Evolutionary conservation across 2,329 filamentous ascomycete species (phyloP), one percentile per base, ranked within the genome.

Genomic region (Exophiala oligosperma): DNA sequence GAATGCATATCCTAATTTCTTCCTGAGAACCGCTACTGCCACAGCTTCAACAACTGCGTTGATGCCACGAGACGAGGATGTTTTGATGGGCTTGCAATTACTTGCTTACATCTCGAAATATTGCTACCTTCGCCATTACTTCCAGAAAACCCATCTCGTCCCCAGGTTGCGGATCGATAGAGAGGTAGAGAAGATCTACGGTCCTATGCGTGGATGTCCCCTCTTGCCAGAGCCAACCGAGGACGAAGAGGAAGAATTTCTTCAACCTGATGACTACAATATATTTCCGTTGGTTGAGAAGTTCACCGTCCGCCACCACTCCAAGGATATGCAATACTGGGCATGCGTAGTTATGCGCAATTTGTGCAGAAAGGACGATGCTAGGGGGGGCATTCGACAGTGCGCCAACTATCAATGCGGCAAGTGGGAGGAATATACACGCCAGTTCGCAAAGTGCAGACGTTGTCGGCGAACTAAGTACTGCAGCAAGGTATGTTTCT

Each of bases 271-370:
- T 70, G 91, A 97, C 73, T 93, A 96, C 76, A 99, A 99, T 75
- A 96, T 99, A 65, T 99, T 99, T 76, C 94, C 94, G 2, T 80
- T 99, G 37, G 94, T 99, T 49, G 94, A 99, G 75, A 97, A 97
- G 74, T 99, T 97, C 72, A 99, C 94, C 3, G 91, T 97, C 29
- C 87, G 94, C 64, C 92, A 97, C 71, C 91, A 97, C 75, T 92
- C 90, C 64, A 90, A 91, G 59, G 92, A 97, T 72, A 99, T 99
- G 94, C 93, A 97, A 74, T 99, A 99, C 78, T 99, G 94, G 94
- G 94, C 94, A 17, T 94, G 93, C 62, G 94, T 99, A 14, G 94
- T 99, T 47, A 99, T 99, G 94, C 85, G 94, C 64, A 99, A 99
- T 72, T 84, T 99, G 50, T 99, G 94, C 80, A 90, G 94, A 64